phyloP scores from a whole-genome alignment of 495 filamentous ascomycete genomes.

The Bryoglossum gracile region DNA sequence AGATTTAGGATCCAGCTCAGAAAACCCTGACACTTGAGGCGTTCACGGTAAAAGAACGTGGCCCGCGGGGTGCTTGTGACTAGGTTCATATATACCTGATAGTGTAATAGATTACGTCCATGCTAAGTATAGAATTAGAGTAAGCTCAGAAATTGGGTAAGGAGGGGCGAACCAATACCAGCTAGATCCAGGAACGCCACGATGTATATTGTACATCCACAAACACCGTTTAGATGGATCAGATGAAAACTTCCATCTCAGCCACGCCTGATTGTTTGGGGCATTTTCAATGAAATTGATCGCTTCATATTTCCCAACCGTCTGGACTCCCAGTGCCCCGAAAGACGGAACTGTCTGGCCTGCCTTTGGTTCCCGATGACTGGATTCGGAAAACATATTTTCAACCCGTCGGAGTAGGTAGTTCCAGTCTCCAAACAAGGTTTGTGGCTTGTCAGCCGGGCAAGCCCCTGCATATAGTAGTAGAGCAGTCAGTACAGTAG shows the following conservation, averaged over 20 bases:
- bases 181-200: constrained; percentile 6
- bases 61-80: constrained; percentile 15
- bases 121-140: constrained; percentile 19
- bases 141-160: constrained; percentile 9
- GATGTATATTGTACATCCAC: constrained; percentile 2
- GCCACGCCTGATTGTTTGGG: neutral
- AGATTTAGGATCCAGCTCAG: neutral
- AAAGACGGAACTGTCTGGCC: neutral
- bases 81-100: constrained; percentile 11
- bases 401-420: neutral
- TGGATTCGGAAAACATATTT: neutral
- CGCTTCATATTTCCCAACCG: neutral
- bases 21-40: neutral
- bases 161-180: constrained; percentile 3
- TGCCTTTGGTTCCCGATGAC: neutral
- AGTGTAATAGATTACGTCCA: constrained; percentile 9
- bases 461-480: neutral
- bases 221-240: neutral
- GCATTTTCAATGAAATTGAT: neutral
- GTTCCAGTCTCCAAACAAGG: neutral
- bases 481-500: too few relatives aligned
- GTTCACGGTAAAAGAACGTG: constrained; percentile 14
- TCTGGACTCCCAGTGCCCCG: neutral
- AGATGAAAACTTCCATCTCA: neutral
- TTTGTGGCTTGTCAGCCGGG: neutral